Evolutionary conservation across 176 grass and related monocot species (phyloP).

Genomic region (Phoenix roebelenii): DNA sequence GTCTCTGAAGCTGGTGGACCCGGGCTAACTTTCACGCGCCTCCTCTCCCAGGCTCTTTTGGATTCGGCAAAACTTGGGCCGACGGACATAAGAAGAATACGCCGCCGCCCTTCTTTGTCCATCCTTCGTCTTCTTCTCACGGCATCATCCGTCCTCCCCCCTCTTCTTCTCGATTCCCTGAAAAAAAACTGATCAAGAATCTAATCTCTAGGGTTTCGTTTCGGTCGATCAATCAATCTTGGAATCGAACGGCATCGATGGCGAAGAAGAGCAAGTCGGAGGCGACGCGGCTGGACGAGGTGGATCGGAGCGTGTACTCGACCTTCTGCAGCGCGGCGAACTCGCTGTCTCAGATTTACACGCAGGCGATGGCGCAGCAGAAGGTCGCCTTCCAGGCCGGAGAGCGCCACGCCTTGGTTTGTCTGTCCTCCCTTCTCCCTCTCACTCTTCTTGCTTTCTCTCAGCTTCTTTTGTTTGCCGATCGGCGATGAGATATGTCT

Average conservation of each 20-base stretch:
- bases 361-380: slow-evolving; percentile 34
- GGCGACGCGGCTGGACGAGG: slow-evolving; percentile 14
- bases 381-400: slow-evolving; percentile 35
- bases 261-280: slow-evolving; percentile 41
- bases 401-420: slow-evolving; percentile 32
- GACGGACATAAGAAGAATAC: too few species aligned
- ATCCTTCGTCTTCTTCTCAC: too few species aligned
- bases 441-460: background rate
- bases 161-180: too few species aligned
- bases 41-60: too few species aligned
- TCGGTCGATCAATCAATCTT: too few species aligned
- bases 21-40: too few species aligned
- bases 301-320: slow-evolving; percentile 46
- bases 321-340: slow-evolving; percentile 48
- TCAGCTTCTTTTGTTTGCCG: background rate
- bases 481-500: background rate
- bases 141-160: too few species aligned
- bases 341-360: slow-evolving; percentile 57
- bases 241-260: slow-evolving; percentile 14
- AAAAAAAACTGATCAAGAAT: too few species aligned
- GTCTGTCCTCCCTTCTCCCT: background rate
- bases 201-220: too few species aligned
- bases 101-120: too few species aligned
- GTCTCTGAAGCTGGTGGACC: too few species aligned
- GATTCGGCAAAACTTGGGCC: too few species aligned